Conservation (phyloP, 257 asterid genomes). For the Agastache rugosa region DNA sequence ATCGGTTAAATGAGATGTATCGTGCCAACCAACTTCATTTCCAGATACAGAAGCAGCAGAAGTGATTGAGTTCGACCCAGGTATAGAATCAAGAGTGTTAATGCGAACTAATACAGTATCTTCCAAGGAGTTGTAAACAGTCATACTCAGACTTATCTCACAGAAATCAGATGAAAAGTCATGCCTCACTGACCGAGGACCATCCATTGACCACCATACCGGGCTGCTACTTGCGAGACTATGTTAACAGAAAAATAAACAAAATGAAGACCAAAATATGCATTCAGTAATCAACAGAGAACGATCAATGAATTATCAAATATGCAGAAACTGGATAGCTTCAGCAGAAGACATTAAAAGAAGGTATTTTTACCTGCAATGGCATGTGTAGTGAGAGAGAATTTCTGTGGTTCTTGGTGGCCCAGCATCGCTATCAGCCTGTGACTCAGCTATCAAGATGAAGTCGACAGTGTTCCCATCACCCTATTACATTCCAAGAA, state of each 20-base stretch:
- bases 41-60: conserved; percentile 49
- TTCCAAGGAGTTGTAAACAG: conserved; percentile 73
- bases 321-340: conserved; percentile 20
- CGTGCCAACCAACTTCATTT: conserved; percentile 89
- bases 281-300: not conserved
- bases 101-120: conserved; percentile 56
- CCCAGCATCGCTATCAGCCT: conserved; percentile 44
- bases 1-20: conserved; percentile 56
- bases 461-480: conserved; percentile 66
- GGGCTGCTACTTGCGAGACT: conserved; percentile 76
- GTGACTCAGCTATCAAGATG: conserved; percentile 67
- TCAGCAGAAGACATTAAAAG: not conserved
- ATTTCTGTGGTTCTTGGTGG: conserved; percentile 42
- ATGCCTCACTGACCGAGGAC: conserved; percentile 66
- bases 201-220: conserved; percentile 80
- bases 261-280: conserved; percentile 17
- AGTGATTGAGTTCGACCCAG: conserved; percentile 36
- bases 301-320: not conserved
- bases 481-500: conserved; percentile 49
- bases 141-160: conserved; percentile 68
- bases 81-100: conserved; percentile 55
- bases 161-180: conserved; percentile 68
- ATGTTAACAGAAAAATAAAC: conserved; percentile 27
- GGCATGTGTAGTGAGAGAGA: conserved; percentile 71
- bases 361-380: conserved; percentile 60